Evolutionary conservation across 2,329 filamentous ascomycete genomes (phyloP), one percentile per base, ranked within the genome.

Genomic region (Pseudogymnoascus sp.): DNA sequence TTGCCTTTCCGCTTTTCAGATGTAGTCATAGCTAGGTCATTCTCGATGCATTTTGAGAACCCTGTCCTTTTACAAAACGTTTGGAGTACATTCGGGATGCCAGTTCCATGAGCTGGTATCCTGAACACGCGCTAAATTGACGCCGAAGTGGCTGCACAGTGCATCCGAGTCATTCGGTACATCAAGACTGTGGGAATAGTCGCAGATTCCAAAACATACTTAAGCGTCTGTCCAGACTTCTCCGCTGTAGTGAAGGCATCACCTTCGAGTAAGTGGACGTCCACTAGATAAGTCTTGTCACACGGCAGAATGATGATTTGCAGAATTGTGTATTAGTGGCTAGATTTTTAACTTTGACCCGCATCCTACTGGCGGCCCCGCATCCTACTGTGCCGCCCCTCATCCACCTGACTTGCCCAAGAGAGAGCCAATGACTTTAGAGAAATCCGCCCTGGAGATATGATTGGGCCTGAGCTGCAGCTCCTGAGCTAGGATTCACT

Each of bases 151-250:
- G 55, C 48, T 68, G 67, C 74, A 82, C 0, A 87, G 70, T 0
- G 82, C 82, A 65, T 85, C 79, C 0, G 83, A 82, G 66, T 85
- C 81, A 64, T 80, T 82, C 2, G 82, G 79, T n/a, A 86, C 74
- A 64, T 87, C 83, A 86, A 77, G 36, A 80, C 78, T 65, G 85
- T 85, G 0, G 72, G 69, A n/a, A 80, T 77, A 0, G 52, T 6
- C 0, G 64, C 5, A 0, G 72, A 75, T 68, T 85, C 78, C 1
- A 85, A 69, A 9, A 84, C 74, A 0, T 58, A 48, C 63, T 77
- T 76, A 1, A 79, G 63, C 5, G 70, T 66, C 10, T 62, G 37
- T 2, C 68, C 72, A 1, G 63, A 65, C 74, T 64, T 2, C 65
- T 71, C 13, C 39, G 63, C 5, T 18, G 65, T 67, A 2, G 35